Percentiles rank a stretch among this genome's conserved stretches.
Evolutionary conservation across 805 yeast species (phyloP).

Genomic region (Wickerhamomyces chaumierensis): DNA sequence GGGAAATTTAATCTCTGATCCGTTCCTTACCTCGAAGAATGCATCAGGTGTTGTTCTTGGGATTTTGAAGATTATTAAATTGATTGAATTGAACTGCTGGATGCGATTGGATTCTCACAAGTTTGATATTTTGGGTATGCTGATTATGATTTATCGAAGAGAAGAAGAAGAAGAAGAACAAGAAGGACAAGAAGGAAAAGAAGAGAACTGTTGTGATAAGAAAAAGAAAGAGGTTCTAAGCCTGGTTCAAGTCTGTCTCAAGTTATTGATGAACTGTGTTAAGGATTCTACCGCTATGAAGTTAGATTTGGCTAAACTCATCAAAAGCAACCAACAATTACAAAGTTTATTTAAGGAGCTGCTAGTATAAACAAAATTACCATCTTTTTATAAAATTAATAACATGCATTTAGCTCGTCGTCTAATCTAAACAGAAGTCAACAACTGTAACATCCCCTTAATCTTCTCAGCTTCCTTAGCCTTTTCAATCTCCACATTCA

Average conservation of each 20-base stretch:
- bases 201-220: too few relatives aligned
- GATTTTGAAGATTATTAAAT: conserved; percentile 6
- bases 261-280: neutral
- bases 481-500: conserved; percentile 59
- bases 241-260: neutral
- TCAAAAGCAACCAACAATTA: too few relatives aligned
- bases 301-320: neutral
- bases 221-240: too few relatives aligned
- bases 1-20: conserved; percentile 13
- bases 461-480: conserved; percentile 83
- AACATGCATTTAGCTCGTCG: too few relatives aligned
- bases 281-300: neutral
- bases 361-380: too few relatives aligned
- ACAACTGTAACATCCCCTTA: conserved; percentile 86
- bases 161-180: conserved; percentile 2
- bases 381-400: too few relatives aligned
- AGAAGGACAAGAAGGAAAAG: neutral
- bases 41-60: conserved; percentile 3
- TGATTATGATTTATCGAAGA: conserved; percentile 7
- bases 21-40: conserved; percentile 11
- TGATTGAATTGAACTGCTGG: conserved; percentile 13
- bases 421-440: conserved; percentile 35
- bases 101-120: conserved; percentile 10
- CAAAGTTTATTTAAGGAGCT: too few relatives aligned
- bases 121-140: conserved; percentile 14